phyloP scores from a whole-genome alignment of 2,329 filamentous ascomycete genomes.

The Cadophora malorum region DNA sequence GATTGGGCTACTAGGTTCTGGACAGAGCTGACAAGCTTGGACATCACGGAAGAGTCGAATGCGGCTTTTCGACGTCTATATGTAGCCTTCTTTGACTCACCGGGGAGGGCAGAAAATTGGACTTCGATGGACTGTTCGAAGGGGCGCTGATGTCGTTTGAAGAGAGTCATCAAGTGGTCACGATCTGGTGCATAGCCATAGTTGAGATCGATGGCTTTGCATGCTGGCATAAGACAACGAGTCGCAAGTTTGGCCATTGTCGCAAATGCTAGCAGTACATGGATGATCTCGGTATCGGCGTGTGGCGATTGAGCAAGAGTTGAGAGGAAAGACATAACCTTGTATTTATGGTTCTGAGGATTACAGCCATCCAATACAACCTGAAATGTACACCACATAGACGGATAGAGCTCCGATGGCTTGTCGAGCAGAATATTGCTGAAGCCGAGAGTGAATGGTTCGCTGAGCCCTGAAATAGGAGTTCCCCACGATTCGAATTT shows the following conservation, averaged over 20 bases:
- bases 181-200: slow-evolving; percentile 20
- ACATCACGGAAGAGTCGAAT: too few relatives aligned
- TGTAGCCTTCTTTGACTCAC: too few relatives aligned
- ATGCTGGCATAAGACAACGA: background rate
- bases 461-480: slow-evolving; percentile 21
- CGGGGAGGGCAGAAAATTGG: too few relatives aligned
- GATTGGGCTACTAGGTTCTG: too few relatives aligned
- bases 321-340: slow-evolving; percentile 44
- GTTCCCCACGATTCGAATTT: slow-evolving; percentile 36
- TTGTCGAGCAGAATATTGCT: slow-evolving; percentile 25
- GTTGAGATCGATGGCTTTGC: slow-evolving; percentile 19
- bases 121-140: too few relatives aligned
- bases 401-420: slow-evolving; percentile 30
- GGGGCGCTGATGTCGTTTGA: background rate
- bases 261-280: slow-evolving; percentile 45
- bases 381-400: slow-evolving; percentile 38
- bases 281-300: slow-evolving; percentile 36
- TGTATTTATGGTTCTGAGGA: slow-evolving; percentile 35
- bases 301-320: slow-evolving; percentile 40
- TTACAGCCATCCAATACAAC: slow-evolving; percentile 27
- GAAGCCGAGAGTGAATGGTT: background rate
- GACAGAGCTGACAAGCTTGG: too few relatives aligned
- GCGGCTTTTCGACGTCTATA: too few relatives aligned
- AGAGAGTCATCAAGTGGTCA: background rate
- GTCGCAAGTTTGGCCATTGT: slow-evolving; percentile 33